These are phyloP conservation scores for Blastocystis sp. DNA, from an alignment of 352 stramenopile genomes.

Conservation along the genomic window DNA sequence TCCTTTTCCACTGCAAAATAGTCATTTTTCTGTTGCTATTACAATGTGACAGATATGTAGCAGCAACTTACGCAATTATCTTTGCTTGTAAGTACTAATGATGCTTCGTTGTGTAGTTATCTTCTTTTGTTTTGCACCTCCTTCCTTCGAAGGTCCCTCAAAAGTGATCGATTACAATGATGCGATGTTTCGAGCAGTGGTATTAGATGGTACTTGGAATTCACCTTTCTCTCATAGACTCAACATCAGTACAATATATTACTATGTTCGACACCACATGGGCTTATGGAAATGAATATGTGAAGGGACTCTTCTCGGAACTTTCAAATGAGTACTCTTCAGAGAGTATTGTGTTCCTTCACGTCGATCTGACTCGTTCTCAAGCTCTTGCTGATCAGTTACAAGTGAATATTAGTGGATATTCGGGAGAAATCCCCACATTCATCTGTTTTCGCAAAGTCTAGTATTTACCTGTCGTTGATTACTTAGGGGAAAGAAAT, in stretches of 20 bases:
- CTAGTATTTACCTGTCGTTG: neutral
- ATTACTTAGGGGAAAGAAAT: conserved; percentile 16
- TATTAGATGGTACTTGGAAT: neutral
- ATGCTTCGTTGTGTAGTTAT: neutral
- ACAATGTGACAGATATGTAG: neutral
- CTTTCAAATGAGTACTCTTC: neutral
- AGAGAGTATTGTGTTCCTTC: neutral
- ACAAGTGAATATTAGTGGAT: neutral
- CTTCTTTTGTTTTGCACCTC: neutral
- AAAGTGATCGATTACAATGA: conserved; percentile 9
- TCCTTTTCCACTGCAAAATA: neutral
- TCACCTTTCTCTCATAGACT: neutral
- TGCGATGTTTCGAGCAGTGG: neutral
- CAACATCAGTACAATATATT: neutral
- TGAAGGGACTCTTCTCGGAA: neutral
- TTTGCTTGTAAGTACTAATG: neutral
- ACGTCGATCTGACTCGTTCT: conserved; percentile 11
- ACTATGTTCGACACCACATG: conserved; percentile 34
- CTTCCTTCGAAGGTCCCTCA: neutral
- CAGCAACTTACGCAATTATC: neutral
- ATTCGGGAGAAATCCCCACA: conserved; percentile 24
- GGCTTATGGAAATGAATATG: conserved; percentile 35
- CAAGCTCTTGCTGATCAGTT: neutral
- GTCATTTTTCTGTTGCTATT: neutral
- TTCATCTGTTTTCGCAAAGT: conserved; percentile 42